A percentile compares a stretch with the other conserved stretches of the same genome.
phyloP scores from a whole-genome alignment of 164 flowering plant species.

The Vitis cinerea region DNA sequence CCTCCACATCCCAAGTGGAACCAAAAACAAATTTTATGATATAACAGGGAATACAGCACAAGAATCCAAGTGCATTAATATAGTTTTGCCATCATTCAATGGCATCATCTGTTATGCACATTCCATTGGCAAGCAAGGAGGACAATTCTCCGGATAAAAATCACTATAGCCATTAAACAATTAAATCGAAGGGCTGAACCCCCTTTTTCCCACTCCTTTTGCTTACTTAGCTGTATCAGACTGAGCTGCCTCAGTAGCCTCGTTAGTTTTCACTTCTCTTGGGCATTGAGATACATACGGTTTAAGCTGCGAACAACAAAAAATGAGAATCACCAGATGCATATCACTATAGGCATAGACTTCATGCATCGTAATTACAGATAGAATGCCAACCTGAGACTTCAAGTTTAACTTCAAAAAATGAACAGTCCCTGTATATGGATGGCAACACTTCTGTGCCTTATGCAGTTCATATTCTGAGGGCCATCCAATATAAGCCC shows the following conservation, averaged over 20 bases:
- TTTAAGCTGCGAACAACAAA: conserved; percentile 48
- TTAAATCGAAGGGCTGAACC: not conserved
- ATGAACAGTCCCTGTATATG: not conserved
- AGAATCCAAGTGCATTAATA: no score
- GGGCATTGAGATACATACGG: conserved; percentile 74
- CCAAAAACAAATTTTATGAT: no score
- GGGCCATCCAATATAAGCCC: no score
- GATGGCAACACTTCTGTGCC: not conserved
- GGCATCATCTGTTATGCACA: no score
- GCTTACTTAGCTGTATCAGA: conserved; percentile 12
- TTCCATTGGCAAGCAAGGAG: no score
- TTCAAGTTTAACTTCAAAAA: not conserved
- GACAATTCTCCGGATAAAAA: no score
- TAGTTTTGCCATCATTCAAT: no score
- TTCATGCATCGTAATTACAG: no score
- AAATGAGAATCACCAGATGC: not conserved
- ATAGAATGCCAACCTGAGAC: not conserved
- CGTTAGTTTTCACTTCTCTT: conserved; percentile 34
- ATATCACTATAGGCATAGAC: not conserved
- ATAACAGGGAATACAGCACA: no score
- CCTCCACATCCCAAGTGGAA: no score
- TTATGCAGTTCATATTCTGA: no score
- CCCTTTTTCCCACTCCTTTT: not conserved
- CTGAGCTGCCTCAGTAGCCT: conserved; percentile 25
- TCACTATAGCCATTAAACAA: no score